Conservation (phyloP, 83 land plant species). For the Picea engelmannii region DNA sequence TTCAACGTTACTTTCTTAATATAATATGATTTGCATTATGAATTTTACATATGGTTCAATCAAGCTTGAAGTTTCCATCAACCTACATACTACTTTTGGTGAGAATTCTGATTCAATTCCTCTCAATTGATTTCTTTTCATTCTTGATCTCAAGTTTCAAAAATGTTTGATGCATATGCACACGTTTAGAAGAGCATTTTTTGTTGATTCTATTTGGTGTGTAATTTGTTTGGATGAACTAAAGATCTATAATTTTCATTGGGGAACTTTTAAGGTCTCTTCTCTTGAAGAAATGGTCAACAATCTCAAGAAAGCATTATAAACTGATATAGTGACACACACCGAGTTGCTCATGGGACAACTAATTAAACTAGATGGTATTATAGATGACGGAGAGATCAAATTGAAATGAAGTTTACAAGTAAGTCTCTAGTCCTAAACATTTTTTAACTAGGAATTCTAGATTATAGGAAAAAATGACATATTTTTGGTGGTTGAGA, state of each 20-base stretch:
- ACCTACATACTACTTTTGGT: no score
- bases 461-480: not conserved
- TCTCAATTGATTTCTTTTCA: not conserved
- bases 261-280: slow-evolving; percentile 40
- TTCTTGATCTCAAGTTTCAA: not conserved
- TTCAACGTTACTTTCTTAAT: no score
- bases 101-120: not conserved
- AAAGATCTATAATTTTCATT: not conserved
- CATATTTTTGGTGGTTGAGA: no score
- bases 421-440: slow-evolving; percentile 28
- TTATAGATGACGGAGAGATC: slow-evolving; percentile 60
- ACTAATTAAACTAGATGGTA: slow-evolving; percentile 64
- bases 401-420: slow-evolving; percentile 65
- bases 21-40: no score
- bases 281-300: slow-evolving; percentile 40
- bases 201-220: not conserved
- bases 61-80: not conserved
- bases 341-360: slow-evolving; percentile 69
- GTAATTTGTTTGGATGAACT: not conserved
- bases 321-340: slow-evolving; percentile 34
- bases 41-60: not conserved
- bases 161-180: not conserved
- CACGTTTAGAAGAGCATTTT: not conserved
- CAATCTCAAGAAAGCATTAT: slow-evolving; percentile 57
- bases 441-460: not conserved